These are phyloP conservation scores for Porphyra umbilicalis DNA, from an alignment of 31 red algal species.

Conservation along the genomic window DNA sequence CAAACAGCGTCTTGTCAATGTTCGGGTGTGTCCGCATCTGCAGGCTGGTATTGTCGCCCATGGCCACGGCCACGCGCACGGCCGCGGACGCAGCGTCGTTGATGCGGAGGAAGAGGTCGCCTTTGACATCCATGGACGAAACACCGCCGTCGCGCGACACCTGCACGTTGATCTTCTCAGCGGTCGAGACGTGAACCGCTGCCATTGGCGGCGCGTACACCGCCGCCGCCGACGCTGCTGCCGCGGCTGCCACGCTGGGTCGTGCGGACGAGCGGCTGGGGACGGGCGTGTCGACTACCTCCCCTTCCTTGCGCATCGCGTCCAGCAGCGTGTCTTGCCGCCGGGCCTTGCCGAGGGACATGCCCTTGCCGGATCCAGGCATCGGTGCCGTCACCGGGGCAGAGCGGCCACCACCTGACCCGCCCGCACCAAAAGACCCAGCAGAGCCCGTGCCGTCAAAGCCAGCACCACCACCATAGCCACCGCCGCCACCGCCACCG, in stretches of 20 bases:
- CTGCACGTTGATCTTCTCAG: conserved; percentile 66
- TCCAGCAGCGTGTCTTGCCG: conserved; percentile 73
- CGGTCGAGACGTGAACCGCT: conserved; percentile 61
- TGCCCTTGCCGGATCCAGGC: conserved; percentile 43
- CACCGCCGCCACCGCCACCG: conserved; percentile 17
- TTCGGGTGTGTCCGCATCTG: conserved; percentile 93
- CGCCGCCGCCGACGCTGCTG: conserved; percentile 12
- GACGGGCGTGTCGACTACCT: conserved; percentile 72
- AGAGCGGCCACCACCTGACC: background rate
- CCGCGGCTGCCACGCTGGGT: conserved; percentile 32
- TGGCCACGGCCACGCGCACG: conserved; percentile 36
- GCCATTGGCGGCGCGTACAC: conserved; percentile 36
- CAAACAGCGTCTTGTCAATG: conserved; percentile 82
- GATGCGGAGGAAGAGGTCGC: conserved; percentile 80
- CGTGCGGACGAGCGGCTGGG: conserved; percentile 26
- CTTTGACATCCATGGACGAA: conserved; percentile 88
- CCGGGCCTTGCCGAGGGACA: conserved; percentile 67
- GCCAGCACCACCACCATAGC: conserved; percentile 30
- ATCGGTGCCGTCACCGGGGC: background rate
- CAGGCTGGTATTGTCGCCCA: conserved; percentile 50
- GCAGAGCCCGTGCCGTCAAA: background rate
- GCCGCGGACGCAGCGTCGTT: conserved; percentile 58
- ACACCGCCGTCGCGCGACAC: conserved; percentile 83
- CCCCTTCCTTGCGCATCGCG: conserved; percentile 80
- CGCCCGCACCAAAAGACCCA: background rate